Base-by-base conservation (phyloP, 805 yeast species). In the Lipomyces orientalis region DNA sequence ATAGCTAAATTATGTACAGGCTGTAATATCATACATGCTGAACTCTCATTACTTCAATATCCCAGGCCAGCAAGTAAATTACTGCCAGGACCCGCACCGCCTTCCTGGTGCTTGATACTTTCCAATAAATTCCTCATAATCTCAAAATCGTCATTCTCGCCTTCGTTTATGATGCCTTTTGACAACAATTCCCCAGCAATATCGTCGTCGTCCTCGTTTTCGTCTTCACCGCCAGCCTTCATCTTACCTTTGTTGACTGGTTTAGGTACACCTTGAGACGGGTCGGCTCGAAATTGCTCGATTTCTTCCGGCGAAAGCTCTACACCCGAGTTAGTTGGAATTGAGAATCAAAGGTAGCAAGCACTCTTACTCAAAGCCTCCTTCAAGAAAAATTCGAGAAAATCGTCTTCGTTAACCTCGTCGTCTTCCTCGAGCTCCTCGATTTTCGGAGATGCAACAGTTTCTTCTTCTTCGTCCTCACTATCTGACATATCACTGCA, bases 391-490 rank as follows among this genome's bases (percentile, higher is more conserved):
- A 81, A 88, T 74, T 88, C 92, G 71, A 88, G 86, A 73, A 88
- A 88, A 73, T 88, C 91, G 74, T 88, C 91, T 71, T 87, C 90
- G 72, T 86, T 87, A 8, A 88, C 85, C 62, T 80, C 84, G 19
- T 81, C 75, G 10, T 78, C 78, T 61, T 80, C 81, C 0, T 70
- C 73, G 61, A 65, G 54, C 58, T 69, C 66, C 25, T 55, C 31
- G 37, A 66, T 73, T 33, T 59, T 60, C 74, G 34, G 10, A 25
- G 35, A 52, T 43, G 6, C 22, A 4, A 19, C 22, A 43, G 49
- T 9, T 16, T 52, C 52, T 73, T 55, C 55, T 19, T 19, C 22
- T 1, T 39, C 60, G 29, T 37, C 52, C 22, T 29, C 62, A 35
- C 43, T 72, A 9, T 64, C 64, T 7, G 68, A 35, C 35, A 62